A percentile compares a stretch with the other conserved stretches of the same genome.
phyloP scores from a whole-genome alignment of 257 asterid genomes.

The Parsonsia alboflavescens region DNA sequence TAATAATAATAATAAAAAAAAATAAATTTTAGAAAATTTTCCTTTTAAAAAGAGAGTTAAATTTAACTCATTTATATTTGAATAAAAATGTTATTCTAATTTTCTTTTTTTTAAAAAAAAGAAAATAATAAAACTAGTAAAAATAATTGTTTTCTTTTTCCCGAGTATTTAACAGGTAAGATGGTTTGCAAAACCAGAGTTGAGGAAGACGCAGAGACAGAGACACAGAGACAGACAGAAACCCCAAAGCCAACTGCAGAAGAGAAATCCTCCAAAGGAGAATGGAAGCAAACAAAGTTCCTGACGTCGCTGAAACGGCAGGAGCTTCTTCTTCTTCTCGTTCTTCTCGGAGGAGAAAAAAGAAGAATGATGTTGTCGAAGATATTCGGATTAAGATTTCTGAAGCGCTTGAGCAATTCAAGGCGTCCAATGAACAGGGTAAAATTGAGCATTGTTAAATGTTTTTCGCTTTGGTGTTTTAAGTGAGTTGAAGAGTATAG shows the following conservation, averaged over 20 bases:
- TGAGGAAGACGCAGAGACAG: not conserved
- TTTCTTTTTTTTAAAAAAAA: too few relatives aligned
- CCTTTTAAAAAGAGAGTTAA: too few relatives aligned
- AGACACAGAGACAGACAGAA: not conserved
- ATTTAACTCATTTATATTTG: too few relatives aligned
- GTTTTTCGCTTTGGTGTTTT: not conserved
- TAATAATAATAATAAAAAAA: too few relatives aligned
- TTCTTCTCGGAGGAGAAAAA: too few relatives aligned
- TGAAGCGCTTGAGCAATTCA: constrained; percentile 48
- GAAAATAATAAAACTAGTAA: too few relatives aligned
- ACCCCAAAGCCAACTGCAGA: not conserved
- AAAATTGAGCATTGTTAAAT: not conserved
- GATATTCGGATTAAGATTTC: constrained; percentile 43
- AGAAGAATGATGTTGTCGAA: constrained; percentile 24
- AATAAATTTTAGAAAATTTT: too few relatives aligned
- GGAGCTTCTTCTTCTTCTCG: constrained; percentile 19
- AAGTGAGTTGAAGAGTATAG: not conserved
- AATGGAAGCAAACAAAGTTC: constrained; percentile 16
- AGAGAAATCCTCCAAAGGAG: not conserved
- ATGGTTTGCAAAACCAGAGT: not conserved
- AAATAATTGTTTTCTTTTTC: too few relatives aligned
- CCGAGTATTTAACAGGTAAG: not conserved
- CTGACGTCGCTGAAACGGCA: not conserved
- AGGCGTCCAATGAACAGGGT: constrained; percentile 51
- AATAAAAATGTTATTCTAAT: too few relatives aligned